Evolutionary conservation across 164 flowering plant species (phyloP).

Genomic region (Vitis rupestris): DNA sequence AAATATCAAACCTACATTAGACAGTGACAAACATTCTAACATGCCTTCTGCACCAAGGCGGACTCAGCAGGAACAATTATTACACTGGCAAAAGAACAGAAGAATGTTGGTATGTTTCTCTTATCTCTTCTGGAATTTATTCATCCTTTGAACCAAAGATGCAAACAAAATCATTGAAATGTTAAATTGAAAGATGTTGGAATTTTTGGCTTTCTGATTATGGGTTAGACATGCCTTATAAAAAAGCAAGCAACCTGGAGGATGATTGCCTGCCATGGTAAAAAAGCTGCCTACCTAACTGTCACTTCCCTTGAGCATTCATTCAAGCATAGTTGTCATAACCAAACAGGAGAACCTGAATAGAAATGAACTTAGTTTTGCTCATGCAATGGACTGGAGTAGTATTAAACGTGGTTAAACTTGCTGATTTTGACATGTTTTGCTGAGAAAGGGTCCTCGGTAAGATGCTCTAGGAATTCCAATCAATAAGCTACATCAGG

Average conservation of each 20-base stretch:
- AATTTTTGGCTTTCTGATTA: no score
- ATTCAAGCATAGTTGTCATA: not conserved
- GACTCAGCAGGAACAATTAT: conserved; percentile 40
- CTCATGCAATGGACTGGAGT: no score
- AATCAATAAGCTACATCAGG: no score
- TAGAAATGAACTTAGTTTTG: no score
- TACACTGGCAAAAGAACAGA: conserved; percentile 43
- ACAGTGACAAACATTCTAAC: conserved; percentile 24
- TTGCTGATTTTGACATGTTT: no score
- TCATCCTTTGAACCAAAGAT: not conserved
- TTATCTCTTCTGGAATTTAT: not conserved
- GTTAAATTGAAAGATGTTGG: no score
- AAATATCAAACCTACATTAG: conserved; percentile 17
- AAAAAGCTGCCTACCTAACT: not conserved
- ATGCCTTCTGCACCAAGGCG: conserved; percentile 22
- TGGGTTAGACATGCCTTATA: no score
- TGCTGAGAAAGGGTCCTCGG: no score
- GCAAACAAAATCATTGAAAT: no score
- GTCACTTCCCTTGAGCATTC: not conserved
- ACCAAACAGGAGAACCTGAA: no score
- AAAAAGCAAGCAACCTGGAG: not conserved
- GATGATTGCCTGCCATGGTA: not conserved
- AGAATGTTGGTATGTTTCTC: conserved; percentile 30
- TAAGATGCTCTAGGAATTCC: no score
- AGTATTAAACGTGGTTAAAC: no score